Evolutionary conservation across 2,329 filamentous ascomycete genomes (phyloP).

Genomic region (Neocatenulostroma microsporum): DNA sequence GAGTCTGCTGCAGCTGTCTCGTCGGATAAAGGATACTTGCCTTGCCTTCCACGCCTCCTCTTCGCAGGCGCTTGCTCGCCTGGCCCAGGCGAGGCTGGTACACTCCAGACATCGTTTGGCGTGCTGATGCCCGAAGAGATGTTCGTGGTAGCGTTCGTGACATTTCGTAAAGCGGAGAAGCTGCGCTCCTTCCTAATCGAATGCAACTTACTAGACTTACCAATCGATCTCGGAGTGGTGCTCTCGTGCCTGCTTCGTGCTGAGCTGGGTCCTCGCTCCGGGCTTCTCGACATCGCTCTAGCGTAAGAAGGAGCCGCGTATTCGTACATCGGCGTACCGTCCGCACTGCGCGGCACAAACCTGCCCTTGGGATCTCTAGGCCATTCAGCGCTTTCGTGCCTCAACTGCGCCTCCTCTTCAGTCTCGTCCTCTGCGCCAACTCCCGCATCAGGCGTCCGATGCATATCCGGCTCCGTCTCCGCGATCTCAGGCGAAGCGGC

Average conservation of each 20-base stretch:
- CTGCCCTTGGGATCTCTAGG: not conserved
- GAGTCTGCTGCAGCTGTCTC: slow-evolving; percentile 3
- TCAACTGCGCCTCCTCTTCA: not conserved
- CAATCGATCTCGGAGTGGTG: slow-evolving; percentile 9
- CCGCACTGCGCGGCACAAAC: not conserved
- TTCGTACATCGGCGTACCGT: no score
- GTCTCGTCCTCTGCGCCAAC: not conserved
- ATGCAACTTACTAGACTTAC: slow-evolving; percentile 15
- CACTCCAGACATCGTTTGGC: slow-evolving; percentile 17
- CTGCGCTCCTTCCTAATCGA: slow-evolving; percentile 21
- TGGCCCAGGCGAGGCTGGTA: slow-evolving; percentile 18
- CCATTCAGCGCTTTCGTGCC: not conserved
- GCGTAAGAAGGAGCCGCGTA: no score
- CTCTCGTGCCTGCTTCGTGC: not conserved
- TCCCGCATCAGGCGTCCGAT: not conserved
- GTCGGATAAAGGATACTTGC: slow-evolving; percentile 14
- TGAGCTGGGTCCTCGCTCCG: not conserved
- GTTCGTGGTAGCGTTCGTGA: no score
- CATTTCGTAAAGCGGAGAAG: slow-evolving; percentile 21
- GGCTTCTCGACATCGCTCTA: no score
- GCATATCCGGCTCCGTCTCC: not conserved
- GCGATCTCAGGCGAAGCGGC: slow-evolving; percentile 1
- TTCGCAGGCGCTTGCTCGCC: slow-evolving; percentile 9
- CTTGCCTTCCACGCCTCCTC: slow-evolving; percentile 18
- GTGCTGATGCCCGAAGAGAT: no score